Conservation (phyloP, 1,284 basidiomycete species). For the Cutaneotrichosporon curvatum region DNA sequence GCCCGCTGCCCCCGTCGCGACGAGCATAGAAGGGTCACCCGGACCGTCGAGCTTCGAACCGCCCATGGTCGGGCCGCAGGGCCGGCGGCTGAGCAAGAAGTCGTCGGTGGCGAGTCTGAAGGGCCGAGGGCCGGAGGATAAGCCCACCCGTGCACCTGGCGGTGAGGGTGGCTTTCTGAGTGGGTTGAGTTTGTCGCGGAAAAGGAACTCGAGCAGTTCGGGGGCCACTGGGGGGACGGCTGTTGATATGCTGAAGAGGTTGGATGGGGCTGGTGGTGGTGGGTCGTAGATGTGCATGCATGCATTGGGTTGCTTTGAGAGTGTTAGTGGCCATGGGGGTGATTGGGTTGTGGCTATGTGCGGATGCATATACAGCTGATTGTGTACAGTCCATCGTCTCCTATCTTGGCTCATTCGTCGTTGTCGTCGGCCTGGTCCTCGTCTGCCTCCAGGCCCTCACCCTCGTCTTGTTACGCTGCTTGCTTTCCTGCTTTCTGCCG, state of each 20-base stretch:
- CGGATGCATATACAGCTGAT: no score
- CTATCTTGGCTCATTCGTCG: no score
- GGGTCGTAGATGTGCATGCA: background rate
- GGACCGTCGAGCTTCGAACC: constrained; percentile 6
- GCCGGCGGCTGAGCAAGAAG: constrained; percentile 5
- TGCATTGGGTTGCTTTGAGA: no score
- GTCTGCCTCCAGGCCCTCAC: no score
- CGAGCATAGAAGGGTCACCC: constrained; percentile 15
- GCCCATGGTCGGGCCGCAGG: background rate
- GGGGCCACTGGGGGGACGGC: constrained; percentile 6
- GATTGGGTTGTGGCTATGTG: no score
- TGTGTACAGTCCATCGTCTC: no score
- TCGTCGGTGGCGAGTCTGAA: constrained; percentile 4
- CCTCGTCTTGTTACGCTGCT: background rate
- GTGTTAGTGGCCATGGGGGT: no score
- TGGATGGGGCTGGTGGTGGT: background rate
- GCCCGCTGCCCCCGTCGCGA: constrained; percentile 32
- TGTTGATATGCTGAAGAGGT: constrained; percentile 14
- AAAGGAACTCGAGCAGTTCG: constrained; percentile 5
- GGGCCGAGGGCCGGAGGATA: constrained; percentile 1
- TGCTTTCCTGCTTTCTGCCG: no score
- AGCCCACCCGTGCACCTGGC: background rate
- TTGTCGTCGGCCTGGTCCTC: no score
- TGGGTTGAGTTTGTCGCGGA: constrained; percentile 9
- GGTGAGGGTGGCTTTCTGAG: constrained; percentile 10